Evolutionary conservation across 2,329 filamentous ascomycete species (phyloP).

Genomic region (Penicillium sp.): DNA sequence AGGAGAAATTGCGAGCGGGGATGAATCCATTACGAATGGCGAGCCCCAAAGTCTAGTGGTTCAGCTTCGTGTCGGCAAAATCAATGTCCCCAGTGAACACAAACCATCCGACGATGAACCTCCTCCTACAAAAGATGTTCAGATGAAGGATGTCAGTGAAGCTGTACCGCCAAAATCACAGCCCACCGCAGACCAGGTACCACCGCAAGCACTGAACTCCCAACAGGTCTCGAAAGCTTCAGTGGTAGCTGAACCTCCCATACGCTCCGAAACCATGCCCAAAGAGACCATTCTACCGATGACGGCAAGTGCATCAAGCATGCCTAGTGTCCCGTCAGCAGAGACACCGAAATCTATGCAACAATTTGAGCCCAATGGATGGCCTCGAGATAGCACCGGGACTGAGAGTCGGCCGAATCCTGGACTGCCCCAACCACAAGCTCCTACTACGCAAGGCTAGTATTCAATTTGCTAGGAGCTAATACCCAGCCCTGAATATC

Average conservation of each 20-base stretch:
- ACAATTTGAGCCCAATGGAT: conserved; percentile 8
- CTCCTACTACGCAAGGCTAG: not conserved
- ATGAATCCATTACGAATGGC: conserved; percentile 47
- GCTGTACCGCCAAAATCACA: conserved; percentile 2
- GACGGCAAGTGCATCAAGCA: not conserved
- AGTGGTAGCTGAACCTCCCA: not conserved
- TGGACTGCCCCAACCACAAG: conserved; percentile 1
- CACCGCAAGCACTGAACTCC: not conserved
- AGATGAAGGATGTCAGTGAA: conserved; percentile 12
- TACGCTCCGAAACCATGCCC: not conserved
- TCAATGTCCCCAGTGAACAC: conserved; percentile 20
- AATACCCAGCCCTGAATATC: not conserved
- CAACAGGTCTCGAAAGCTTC: not conserved
- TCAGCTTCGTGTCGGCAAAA: conserved; percentile 58
- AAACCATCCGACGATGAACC: conserved; percentile 19
- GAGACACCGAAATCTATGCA: conserved; percentile 1
- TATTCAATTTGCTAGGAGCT: not conserved
- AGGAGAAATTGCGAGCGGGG: conserved; percentile 39
- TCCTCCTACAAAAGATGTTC: conserved; percentile 15
- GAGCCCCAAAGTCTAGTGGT: conserved; percentile 70
- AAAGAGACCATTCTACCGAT: not conserved
- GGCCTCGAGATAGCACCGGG: not conserved
- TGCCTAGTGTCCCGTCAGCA: not conserved
- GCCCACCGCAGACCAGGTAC: not conserved
- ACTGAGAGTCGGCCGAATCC: conserved; percentile 1